Evolutionary conservation across 73 alveolate species (phyloP).

Genomic region (Symbiodinium natans): DNA sequence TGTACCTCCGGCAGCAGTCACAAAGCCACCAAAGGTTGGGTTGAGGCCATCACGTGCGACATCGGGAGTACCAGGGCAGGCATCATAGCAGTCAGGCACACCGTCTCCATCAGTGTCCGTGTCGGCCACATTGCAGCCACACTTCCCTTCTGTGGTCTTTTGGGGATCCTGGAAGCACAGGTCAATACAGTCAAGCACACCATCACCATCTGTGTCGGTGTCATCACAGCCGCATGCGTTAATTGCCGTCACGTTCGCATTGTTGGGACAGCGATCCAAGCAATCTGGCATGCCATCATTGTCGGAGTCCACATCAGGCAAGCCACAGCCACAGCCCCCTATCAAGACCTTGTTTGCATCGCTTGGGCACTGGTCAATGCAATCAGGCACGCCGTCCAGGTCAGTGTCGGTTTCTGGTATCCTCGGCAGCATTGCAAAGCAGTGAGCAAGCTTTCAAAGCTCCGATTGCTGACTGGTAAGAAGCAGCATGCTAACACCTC

Average conservation of each 20-base stretch:
- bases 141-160: neutral
- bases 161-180: neutral
- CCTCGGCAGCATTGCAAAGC: neutral
- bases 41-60: neutral
- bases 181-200: slow-evolving; percentile 12
- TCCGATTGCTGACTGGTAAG: neutral
- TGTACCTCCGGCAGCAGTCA: slow-evolving; percentile 34
- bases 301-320: slow-evolving; percentile 36
- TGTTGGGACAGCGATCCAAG: slow-evolving; percentile 4
- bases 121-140: slow-evolving; percentile 32
- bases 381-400: slow-evolving; percentile 57
- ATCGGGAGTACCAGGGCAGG: slow-evolving; percentile 35
- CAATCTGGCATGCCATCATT: slow-evolving; percentile 45
- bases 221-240: slow-evolving; percentile 36
- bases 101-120: slow-evolving; percentile 54
- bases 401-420: slow-evolving; percentile 29
- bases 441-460: neutral
- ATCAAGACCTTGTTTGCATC: slow-evolving; percentile 6
- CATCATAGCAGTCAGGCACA: slow-evolving; percentile 48
- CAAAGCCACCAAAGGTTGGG: neutral
- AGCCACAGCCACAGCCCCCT: slow-evolving; percentile 24
- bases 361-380: slow-evolving; percentile 41
- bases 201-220: slow-evolving; percentile 24
- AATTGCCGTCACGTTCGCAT: neutral
- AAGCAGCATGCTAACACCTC: neutral